A percentile compares a stretch with the other conserved stretches of the same genome.
Evolutionary conservation across 1,284 basidiomycete genomes (phyloP).

Genomic region (Lignosus rhinocerotis): DNA sequence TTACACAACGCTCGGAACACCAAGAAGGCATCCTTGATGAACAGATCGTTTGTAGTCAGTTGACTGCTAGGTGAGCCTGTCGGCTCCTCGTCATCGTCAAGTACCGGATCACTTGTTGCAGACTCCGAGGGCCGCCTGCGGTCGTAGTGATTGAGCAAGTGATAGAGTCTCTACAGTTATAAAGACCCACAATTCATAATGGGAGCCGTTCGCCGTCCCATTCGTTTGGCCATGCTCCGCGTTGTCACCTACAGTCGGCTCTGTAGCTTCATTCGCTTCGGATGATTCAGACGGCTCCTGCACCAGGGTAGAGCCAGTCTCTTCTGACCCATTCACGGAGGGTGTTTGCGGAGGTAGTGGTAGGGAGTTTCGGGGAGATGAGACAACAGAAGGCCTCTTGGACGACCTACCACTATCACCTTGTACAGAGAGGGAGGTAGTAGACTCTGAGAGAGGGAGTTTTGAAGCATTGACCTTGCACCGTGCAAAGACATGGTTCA

Average conservation of each 20-base stretch:
- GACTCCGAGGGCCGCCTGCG: conserved; percentile 28
- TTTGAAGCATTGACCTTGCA: conserved; percentile 43
- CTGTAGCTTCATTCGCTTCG: conserved; percentile 1
- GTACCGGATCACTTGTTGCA: conserved; percentile 22
- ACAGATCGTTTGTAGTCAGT: conserved; percentile 75
- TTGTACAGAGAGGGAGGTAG: conserved; percentile 23
- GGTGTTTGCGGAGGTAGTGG: conserved; percentile 13
- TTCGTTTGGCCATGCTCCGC: neutral
- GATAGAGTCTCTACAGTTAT: neutral
- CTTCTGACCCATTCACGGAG: conserved; percentile 17
- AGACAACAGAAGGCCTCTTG: conserved; percentile 28
- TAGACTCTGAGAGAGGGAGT: conserved; percentile 28
- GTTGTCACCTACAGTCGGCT: conserved; percentile 3
- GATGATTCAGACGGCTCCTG: conserved; percentile 10
- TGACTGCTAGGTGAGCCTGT: conserved; percentile 10
- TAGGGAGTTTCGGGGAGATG: conserved; percentile 34
- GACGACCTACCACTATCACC: conserved; percentile 19
- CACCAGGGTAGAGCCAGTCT: conserved; percentile 17
- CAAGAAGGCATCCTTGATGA: conserved; percentile 95
- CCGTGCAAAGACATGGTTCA: conserved; percentile 90
- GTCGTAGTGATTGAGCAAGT: neutral
- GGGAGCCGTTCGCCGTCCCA: conserved; percentile 3
- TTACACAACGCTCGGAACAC: conserved; percentile 96
- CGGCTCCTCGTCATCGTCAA: conserved; percentile 25
- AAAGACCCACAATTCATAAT: conserved; percentile 13